Evolutionary conservation across 1,139 yeast species (phyloP).

Genomic region (Debaryomycetaceae sp.): DNA sequence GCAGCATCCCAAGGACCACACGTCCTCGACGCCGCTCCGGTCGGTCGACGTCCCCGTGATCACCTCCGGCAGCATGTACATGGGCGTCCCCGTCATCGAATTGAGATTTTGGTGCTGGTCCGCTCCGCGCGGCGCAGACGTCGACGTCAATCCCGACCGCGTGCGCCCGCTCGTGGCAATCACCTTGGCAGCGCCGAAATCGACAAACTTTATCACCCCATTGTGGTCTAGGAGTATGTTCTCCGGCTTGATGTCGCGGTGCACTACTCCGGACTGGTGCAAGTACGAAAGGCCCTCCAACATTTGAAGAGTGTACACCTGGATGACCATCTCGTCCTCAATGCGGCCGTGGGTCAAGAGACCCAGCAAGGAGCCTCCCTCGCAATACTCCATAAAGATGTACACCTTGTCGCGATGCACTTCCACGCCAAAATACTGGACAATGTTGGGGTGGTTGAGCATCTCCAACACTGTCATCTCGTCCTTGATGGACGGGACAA

Average conservation of each 20-base stretch:
- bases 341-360: slow-evolving; percentile 77
- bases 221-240: slow-evolving; percentile 82
- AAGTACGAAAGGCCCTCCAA: slow-evolving; percentile 91
- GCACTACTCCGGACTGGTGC: slow-evolving; percentile 94
- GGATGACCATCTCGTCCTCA: slow-evolving; percentile 90
- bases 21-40: slow-evolving; percentile 66
- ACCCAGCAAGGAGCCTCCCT: slow-evolving; percentile 87
- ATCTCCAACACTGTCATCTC: slow-evolving; percentile 96
- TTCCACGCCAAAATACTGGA: slow-evolving; percentile 93
- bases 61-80: slow-evolving; percentile 98
- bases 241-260: slow-evolving; percentile 94
- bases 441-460: slow-evolving; percentile 91
- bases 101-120: slow-evolving; percentile 19
- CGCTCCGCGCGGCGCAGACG: slow-evolving; percentile 1
- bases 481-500: slow-evolving; percentile 83
- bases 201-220: slow-evolving; percentile 91
- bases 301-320: slow-evolving; percentile 84
- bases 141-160: slow-evolving; percentile 12
- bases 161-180: slow-evolving; percentile 63
- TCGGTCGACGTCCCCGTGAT: slow-evolving; percentile 68
- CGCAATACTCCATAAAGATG: slow-evolving; percentile 95
- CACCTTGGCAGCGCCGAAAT: slow-evolving; percentile 96
- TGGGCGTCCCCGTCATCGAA: slow-evolving; percentile 89
- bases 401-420: slow-evolving; percentile 94
- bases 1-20: slow-evolving; percentile 80